Base-by-base conservation (phyloP, 129 eudicot species). In the carrot (Daucus carota) region DNA sequence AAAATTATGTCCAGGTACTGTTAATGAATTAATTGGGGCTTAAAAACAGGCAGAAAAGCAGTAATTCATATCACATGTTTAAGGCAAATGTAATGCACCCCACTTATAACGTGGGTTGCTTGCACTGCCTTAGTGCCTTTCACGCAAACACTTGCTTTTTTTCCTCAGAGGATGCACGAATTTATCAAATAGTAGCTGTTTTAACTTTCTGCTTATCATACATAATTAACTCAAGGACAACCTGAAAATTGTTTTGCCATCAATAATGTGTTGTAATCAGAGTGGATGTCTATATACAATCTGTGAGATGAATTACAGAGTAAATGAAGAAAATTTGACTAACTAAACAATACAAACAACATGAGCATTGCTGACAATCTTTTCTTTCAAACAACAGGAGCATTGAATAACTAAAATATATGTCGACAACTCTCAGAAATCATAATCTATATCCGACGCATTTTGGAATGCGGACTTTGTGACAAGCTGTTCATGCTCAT, bases 381-480 rank as follows among this genome's bases (percentile, higher is more conserved):
- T 52, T 54, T n/a, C 15, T 54, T 54, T 54, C 31, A 24, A n/a
- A n/a, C n/a, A n/a, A n/a, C n/a, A n/a, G n/a, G n/a, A n/a, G n/a
- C n/a, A n/a, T n/a, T n/a, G n/a, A n/a, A n/a, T n/a, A 26, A 11
- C 16, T 65, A 15, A 38, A 7, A 52, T 52, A 8, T 59, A 63
- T 52, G 8, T 22, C 29, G 63, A 54, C n/a, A 8, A 54, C 63
- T 54, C 72, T 93, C 85, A 94, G 77, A 94, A 81, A 83, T 87
- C 90, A 79, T 94, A 91, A 85, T 94, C 99, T 74, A 94, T 94
- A 43, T 91, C 97, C 0, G 99, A 89, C 72, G 85, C 80, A 70
- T 87, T 94, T 63, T 89, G 96, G 6, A 90, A 84, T 8, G 42
- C 72, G 0, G 99, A 89, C n/a, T 78, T 84, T 57, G 76, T 84